Percentiles rank a stretch among this genome's conserved stretches.
Evolutionary conservation across 148 eudicot genomes (phyloP).

Genomic region (Fagopyrum homotropicum): DNA sequence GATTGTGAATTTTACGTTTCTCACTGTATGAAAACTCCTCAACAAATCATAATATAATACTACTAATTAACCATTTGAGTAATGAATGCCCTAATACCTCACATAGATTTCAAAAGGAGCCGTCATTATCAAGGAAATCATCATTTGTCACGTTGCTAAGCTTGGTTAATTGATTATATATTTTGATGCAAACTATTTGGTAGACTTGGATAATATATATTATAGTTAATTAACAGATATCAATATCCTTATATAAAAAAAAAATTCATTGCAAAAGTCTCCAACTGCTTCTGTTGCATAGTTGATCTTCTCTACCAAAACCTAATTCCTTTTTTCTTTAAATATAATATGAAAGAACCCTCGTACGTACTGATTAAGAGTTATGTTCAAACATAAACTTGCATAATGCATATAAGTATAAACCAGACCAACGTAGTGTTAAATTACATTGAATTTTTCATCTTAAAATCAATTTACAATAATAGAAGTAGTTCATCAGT

Average conservation of each 20-base stretch:
- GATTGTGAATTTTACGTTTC: too few species aligned
- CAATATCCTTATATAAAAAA: not conserved
- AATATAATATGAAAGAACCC: not conserved
- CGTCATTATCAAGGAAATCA: not conserved
- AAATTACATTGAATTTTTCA: too few species aligned
- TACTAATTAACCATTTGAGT: too few species aligned
- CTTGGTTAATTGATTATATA: not conserved
- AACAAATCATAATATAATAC: too few species aligned
- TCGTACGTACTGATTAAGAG: not conserved
- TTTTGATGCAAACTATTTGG: not conserved
- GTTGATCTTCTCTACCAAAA: constrained; percentile 11
- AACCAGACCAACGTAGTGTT: too few species aligned
- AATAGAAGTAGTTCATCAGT: too few species aligned
- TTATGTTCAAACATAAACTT: not conserved
- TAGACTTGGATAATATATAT: not conserved
- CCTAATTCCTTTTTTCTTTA: not conserved
- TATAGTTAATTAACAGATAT: constrained; percentile 3
- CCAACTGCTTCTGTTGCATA: constrained; percentile 8
- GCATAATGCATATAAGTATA: not conserved
- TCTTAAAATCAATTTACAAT: too few species aligned
- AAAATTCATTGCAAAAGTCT: not conserved
- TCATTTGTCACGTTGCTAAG: constrained; percentile 4
- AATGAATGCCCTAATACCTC: not conserved
- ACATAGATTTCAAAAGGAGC: not conserved
- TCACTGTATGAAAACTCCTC: too few species aligned